Evolutionary conservation across 495 filamentous ascomycete genomes (phyloP), one percentile per base, ranked within the genome.

Genomic region (Lasiosphaeria miniovina): DNA sequence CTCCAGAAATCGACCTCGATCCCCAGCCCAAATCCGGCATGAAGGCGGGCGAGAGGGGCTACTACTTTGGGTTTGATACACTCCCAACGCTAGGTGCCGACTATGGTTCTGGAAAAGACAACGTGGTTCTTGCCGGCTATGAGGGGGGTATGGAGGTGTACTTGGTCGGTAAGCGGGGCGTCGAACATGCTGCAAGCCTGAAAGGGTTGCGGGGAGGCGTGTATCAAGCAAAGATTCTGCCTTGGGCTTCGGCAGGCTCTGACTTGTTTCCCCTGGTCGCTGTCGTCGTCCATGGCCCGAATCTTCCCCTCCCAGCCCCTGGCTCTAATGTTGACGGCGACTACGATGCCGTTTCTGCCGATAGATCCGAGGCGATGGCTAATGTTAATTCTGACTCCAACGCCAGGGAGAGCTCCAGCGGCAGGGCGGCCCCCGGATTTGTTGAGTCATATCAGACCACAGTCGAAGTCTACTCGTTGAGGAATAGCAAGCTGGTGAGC

Each of bases 381-480:
- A 69, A 60, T 32, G 54, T 58, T 41, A 65, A 58, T 66, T 69
- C 51, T 57, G 74, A 71, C 9, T 55, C 60, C 6, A 54, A 56
- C 11, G 38, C 59, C 3, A 67, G 57, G 34, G 66, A 68, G 38
- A 60, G 58, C 24, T 15, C 58, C 3, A 41, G 3, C 12, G 54
- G 17, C 17, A 59, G 61, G 35, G n/a, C 45, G 50, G 34, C 61
- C 14, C 36, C 76, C 77, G 58, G 78, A 71, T 63, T 65, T 14
- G 66, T 80, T 36, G 76, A 78, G 8, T 78, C 76, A 35, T 95
- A 92, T 65, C 90, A 94, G 69, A 96, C 92, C 2, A 86, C 87
- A 0, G 90, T 93, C 4, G 90, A 96, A 58, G 78, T 96, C 1
- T 93, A 91, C 68, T 95, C 91, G 7, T 71, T 96, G 32, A 81